Evolutionary conservation across 495 filamentous ascomycete genomes (phyloP).

Genomic region (Neurospora tetraspora): DNA sequence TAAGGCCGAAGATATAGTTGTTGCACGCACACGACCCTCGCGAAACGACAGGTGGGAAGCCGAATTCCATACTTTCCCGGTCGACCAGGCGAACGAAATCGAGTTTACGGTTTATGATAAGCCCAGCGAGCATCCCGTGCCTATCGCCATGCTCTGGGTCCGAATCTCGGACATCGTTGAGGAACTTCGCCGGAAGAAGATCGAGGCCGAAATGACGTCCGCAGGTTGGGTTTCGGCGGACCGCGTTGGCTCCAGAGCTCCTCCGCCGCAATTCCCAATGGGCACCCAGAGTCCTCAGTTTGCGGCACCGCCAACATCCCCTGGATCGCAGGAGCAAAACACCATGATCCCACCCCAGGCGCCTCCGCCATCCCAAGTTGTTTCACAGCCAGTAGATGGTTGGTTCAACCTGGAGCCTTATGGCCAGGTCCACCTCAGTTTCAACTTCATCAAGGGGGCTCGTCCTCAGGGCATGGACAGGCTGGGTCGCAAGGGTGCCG

Average conservation of each 20-base stretch:
- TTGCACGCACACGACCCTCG: conserved; percentile 79
- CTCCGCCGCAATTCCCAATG: conserved; percentile 46
- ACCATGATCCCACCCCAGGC: conserved; percentile 9
- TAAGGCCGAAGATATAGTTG: conserved; percentile 89
- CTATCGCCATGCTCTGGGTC: conserved; percentile 93
- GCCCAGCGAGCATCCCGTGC: conserved; percentile 74
- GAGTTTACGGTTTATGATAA: conserved; percentile 98
- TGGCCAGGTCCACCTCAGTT: conserved; percentile 69
- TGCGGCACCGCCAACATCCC: conserved; percentile 25
- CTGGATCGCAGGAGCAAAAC: conserved; percentile 14
- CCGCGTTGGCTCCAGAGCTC: conserved; percentile 57
- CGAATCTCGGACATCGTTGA: conserved; percentile 95
- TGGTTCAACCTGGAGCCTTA: conserved; percentile 97
- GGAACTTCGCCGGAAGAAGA: conserved; percentile 93
- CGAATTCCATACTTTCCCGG: conserved; percentile 80
- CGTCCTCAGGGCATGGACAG: conserved; percentile 62
- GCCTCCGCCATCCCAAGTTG: conserved; percentile 27
- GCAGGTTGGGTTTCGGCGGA: conserved; percentile 96
- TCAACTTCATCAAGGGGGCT: conserved; percentile 70
- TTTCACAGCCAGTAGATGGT: conserved; percentile 70
- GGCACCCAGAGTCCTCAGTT: conserved; percentile 36
- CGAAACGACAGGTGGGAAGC: conserved; percentile 84
- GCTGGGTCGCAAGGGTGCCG: conserved; percentile 88
- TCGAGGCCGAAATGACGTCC: conserved; percentile 83
- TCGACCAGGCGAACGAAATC: conserved; percentile 97